Percentiles rank a stretch among this genome's conserved stretches.
These are phyloP conservation scores for Aphanomyces stellatus DNA, from an alignment of 352 stramenopile species.

Conservation along the genomic window DNA sequence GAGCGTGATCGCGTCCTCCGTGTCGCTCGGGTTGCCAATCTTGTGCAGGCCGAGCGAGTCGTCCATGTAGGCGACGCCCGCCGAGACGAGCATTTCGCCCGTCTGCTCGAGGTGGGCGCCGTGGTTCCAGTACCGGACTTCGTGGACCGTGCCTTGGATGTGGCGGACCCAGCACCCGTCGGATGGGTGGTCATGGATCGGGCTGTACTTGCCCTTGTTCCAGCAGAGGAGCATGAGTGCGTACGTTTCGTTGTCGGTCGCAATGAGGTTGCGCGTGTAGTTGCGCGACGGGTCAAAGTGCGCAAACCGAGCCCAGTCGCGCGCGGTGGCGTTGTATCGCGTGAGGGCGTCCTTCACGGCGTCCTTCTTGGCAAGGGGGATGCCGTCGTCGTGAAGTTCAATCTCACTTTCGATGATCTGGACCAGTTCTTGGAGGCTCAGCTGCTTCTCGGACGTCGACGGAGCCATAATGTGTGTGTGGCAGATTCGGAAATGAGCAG, in stretches of 20 bases:
- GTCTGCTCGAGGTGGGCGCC: slow-evolving; percentile 39
- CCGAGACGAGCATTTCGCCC: slow-evolving; percentile 42
- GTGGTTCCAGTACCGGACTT: slow-evolving; percentile 77
- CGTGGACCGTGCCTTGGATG: slow-evolving; percentile 78
- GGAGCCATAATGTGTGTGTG: too few species aligned
- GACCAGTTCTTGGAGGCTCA: slow-evolving; percentile 15
- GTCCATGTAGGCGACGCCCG: slow-evolving; percentile 84
- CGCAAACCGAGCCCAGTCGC: slow-evolving; percentile 64
- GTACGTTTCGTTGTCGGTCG: slow-evolving; percentile 88
- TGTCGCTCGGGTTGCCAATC: slow-evolving; percentile 61
- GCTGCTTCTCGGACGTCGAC: background rate
- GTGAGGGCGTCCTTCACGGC: slow-evolving; percentile 4
- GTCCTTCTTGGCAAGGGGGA: slow-evolving; percentile 11
- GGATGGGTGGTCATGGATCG: slow-evolving; percentile 90
- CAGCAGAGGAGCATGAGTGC: slow-evolving; percentile 93
- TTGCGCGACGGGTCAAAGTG: slow-evolving; percentile 77
- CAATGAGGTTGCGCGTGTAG: slow-evolving; percentile 93
- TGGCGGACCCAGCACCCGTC: slow-evolving; percentile 89
- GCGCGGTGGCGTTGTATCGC: slow-evolving; percentile 35
- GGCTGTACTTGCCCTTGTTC: slow-evolving; percentile 83
- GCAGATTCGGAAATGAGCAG: too few species aligned
- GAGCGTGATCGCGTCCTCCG: slow-evolving; percentile 80
- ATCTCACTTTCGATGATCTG: slow-evolving; percentile 9
- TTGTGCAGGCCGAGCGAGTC: slow-evolving; percentile 90
- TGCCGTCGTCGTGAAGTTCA: background rate